Conservation (phyloP, 1,139 yeast genomes). For the Yamadazyma taylorii region DNA sequence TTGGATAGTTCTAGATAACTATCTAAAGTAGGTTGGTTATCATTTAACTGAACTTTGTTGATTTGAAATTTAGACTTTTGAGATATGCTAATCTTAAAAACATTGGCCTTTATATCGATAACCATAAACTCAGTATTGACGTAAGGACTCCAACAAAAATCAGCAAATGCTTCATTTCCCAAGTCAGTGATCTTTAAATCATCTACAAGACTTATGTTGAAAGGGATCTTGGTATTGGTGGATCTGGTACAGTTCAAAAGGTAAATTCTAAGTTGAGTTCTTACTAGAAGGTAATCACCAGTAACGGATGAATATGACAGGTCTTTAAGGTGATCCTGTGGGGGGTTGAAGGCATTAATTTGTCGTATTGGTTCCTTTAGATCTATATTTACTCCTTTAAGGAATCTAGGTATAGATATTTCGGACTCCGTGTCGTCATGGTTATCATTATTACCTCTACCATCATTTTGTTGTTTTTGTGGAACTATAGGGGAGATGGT, state of each 20-base stretch:
- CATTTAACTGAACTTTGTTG: slow-evolving; percentile 3
- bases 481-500: slow-evolving; percentile 12
- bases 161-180: slow-evolving; percentile 41
- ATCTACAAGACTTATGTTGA: slow-evolving; percentile 23
- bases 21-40: slow-evolving; percentile 23
- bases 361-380: slow-evolving; percentile 39
- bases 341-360: slow-evolving; percentile 26
- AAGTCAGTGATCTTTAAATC: slow-evolving; percentile 23
- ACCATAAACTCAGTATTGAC: slow-evolving; percentile 38
- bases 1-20: slow-evolving; percentile 54
- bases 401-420: slow-evolving; percentile 15
- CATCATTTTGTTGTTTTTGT: slow-evolving; percentile 1
- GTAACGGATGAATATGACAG: no score
- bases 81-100: slow-evolving; percentile 23
- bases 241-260: slow-evolving; percentile 22
- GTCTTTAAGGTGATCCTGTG: slow-evolving; percentile 2
- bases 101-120: slow-evolving; percentile 54
- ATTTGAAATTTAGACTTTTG: slow-evolving; percentile 2
- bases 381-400: slow-evolving; percentile 23
- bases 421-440: slow-evolving; percentile 10
- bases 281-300: slow-evolving; percentile 24
- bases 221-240: slow-evolving; percentile 6
- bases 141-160: slow-evolving; percentile 45
- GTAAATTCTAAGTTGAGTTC: slow-evolving; percentile 28
- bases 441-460: no score